Evolutionary conservation across 106 monocot genomes (phyloP).

Genomic region (Dendrobium huoshanense): DNA sequence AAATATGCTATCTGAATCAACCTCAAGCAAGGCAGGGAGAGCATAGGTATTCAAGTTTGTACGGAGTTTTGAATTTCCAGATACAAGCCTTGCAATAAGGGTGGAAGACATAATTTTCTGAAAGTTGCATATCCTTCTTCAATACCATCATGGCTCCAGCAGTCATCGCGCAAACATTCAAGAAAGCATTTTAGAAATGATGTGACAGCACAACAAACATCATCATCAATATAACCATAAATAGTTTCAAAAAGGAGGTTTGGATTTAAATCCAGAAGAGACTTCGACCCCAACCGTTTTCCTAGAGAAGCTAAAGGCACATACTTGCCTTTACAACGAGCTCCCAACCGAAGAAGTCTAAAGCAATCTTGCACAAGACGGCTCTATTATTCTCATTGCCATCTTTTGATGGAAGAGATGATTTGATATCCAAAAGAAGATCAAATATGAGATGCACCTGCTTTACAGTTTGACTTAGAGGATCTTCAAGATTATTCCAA

Average conservation of each 20-base stretch:
- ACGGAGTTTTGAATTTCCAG: conserved; percentile 77
- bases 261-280: conserved; percentile 55
- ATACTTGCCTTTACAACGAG: conserved; percentile 91
- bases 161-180: conserved; percentile 83
- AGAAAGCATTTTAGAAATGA: conserved; percentile 92
- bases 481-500: conserved; percentile 96
- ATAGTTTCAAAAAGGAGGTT: conserved; percentile 60
- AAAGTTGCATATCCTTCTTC: conserved; percentile 74
- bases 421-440: conserved; percentile 78
- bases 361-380: conserved; percentile 40
- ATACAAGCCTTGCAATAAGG: conserved; percentile 65
- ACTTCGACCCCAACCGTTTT: conserved; percentile 68
- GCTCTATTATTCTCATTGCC: conserved; percentile 17
- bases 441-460: conserved; percentile 97
- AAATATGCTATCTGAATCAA: conserved; percentile 89
- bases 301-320: conserved; percentile 84
- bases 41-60: conserved; percentile 93
- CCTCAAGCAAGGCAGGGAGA: conserved; percentile 66
- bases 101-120: conserved; percentile 59
- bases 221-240: conserved; percentile 83
- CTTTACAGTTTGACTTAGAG: conserved; percentile 90
- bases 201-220: conserved; percentile 82
- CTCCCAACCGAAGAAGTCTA: conserved; percentile 52
- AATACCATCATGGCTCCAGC: conserved; percentile 76
- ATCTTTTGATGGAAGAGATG: conserved; percentile 35